phyloP scores from a whole-genome alignment of 345 rosid genomes.

The Garcia nutans region DNA sequence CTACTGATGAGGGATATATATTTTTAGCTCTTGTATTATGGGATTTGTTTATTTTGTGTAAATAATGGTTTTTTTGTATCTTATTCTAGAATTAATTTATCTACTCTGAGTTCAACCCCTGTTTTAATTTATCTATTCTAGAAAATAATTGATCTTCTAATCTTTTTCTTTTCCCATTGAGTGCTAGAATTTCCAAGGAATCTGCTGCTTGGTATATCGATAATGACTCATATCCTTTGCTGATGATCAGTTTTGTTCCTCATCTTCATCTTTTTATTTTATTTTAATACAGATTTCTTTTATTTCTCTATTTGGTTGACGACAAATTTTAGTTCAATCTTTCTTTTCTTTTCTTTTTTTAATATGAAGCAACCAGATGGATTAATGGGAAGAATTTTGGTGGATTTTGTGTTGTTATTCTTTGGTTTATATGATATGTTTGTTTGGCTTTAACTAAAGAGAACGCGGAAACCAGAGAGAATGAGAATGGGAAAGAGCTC shows the following conservation, averaged over 20 bases:
- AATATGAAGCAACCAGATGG: conserved; percentile 2
- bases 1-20: too few relatives aligned
- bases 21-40: too few relatives aligned
- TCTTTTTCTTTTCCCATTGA: neutral
- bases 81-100: too few relatives aligned
- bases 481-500: conserved; percentile 50
- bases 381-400: too few relatives aligned
- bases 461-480: conserved; percentile 62
- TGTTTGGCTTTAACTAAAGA: conserved; percentile 26
- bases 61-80: too few relatives aligned
- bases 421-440: conserved; percentile 1
- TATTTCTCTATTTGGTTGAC: neutral
- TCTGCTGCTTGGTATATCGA: neutral
- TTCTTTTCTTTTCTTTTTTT: too few relatives aligned
- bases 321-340: neutral
- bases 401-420: neutral
- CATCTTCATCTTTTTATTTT: neutral
- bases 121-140: too few relatives aligned
- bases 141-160: too few relatives aligned
- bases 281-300: neutral
- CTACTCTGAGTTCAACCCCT: too few relatives aligned
- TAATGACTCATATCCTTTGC: conserved; percentile 26
- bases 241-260: conserved; percentile 10
- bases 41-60: too few relatives aligned
- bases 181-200: neutral